phyloP scores from a whole-genome alignment of 169 alveolate genomes.

The Amoebophrya sp. region DNA sequence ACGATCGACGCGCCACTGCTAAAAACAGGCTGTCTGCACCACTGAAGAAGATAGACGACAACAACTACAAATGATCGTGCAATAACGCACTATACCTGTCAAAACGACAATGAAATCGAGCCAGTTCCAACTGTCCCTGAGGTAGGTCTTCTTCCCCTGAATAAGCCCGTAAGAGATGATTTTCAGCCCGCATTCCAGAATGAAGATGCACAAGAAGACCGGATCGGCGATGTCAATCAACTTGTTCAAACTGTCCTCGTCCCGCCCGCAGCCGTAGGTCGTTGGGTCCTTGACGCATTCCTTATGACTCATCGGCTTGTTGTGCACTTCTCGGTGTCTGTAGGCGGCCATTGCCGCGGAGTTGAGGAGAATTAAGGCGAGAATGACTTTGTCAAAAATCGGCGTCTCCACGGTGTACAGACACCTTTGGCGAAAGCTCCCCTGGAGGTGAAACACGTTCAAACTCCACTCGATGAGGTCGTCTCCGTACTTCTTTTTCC shows the following conservation, averaged over 20 bases:
- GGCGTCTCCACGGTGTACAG: constrained; percentile 19
- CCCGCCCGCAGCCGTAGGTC: constrained; percentile 24
- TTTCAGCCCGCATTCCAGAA: constrained; percentile 26
- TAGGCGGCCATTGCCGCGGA: neutral
- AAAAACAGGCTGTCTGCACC: no score
- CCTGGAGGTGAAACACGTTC: neutral
- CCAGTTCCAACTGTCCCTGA: constrained; percentile 63
- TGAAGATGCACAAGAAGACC: constrained; percentile 10
- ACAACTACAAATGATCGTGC: no score
- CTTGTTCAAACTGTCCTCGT: neutral
- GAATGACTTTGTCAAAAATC: neutral
- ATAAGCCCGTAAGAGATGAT: constrained; percentile 48
- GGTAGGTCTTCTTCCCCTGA: constrained; percentile 51
- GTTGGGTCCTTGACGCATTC: neutral
- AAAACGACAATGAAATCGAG: constrained; percentile 61
- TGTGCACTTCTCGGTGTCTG: neutral
- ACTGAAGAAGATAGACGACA: no score
- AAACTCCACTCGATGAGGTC: neutral
- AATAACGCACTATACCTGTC: no score
- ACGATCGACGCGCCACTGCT: no score
- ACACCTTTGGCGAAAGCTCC: neutral
- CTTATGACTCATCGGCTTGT: neutral
- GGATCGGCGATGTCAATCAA: constrained; percentile 15
- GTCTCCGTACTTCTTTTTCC: constrained; percentile 17
- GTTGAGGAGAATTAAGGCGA: neutral